Conservation (phyloP, 1,284 basidiomycete species). For the Ganoderma resinaceum region DNA sequence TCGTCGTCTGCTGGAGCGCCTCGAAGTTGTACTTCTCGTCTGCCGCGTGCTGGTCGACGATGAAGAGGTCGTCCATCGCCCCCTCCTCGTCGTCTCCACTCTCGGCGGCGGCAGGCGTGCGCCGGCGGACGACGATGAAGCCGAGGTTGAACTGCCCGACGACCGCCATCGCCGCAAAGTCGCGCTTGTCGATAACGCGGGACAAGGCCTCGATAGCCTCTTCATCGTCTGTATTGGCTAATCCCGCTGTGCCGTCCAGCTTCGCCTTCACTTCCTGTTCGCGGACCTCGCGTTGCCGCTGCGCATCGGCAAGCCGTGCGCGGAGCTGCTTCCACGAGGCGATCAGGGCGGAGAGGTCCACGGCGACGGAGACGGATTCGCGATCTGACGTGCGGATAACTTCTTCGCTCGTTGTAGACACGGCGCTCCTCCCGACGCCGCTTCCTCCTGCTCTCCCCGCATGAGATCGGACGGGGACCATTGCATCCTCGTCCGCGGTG, state of each 20-base stretch:
- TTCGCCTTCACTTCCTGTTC: constrained; percentile 16
- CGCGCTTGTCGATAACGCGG: constrained; percentile 87
- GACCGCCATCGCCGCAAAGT: constrained; percentile 88
- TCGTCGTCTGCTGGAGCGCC: constrained; percentile 86
- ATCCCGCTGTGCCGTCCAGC: constrained; percentile 58
- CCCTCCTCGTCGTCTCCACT: constrained; percentile 42
- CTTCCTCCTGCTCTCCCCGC: constrained; percentile 1
- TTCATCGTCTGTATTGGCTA: constrained; percentile 61
- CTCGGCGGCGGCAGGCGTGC: constrained; percentile 34
- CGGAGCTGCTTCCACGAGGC: constrained; percentile 44
- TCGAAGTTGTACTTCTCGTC: constrained; percentile 99
- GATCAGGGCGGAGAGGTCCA: constrained; percentile 52
- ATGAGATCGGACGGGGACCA: not conserved
- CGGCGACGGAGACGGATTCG: constrained; percentile 51
- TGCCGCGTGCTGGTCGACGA: constrained; percentile 89
- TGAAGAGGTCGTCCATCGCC: constrained; percentile 92
- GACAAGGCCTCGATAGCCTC: constrained; percentile 80
- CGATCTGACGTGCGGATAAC: constrained; percentile 49
- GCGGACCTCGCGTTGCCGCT: constrained; percentile 5
- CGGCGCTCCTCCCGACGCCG: constrained; percentile 10
- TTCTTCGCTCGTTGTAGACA: constrained; percentile 42
- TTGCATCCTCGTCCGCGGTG: constrained; percentile 28
- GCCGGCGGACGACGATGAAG: constrained; percentile 88
- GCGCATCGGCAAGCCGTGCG: constrained; percentile 9
- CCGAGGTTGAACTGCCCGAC: constrained; percentile 97